These are phyloP conservation scores for Phalaenopsis aphrodite DNA, from an alignment of 106 monocot genomes.

Conservation along the genomic window DNA sequence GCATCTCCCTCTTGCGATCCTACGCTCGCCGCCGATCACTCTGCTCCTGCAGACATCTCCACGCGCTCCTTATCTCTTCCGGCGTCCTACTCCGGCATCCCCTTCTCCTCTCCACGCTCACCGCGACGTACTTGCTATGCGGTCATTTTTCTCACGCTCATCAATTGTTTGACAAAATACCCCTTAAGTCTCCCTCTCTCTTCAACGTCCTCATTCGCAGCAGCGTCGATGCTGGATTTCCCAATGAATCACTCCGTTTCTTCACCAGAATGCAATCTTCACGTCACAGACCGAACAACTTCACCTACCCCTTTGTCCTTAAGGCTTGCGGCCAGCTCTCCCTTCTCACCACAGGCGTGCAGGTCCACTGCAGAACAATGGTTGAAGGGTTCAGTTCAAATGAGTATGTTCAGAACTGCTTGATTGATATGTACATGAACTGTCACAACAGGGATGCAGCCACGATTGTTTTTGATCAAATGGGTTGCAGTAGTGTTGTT, in stretches of 20 bases:
- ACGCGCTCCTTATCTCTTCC: conserved; percentile 42
- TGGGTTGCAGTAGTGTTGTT: conserved; percentile 21
- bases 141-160: conserved; percentile 21
- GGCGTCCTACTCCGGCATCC: conserved; percentile 25
- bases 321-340: conserved; percentile 51
- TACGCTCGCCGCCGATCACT: conserved; percentile 22
- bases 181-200: conserved; percentile 20
- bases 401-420: conserved; percentile 39
- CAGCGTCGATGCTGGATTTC: conserved; percentile 15
- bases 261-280: conserved; percentile 34
- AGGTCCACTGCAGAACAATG: conserved; percentile 34
- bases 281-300: conserved; percentile 26
- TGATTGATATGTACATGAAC: conserved; percentile 52
- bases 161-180: conserved; percentile 45
- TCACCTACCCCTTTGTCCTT: conserved; percentile 62
- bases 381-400: conserved; percentile 32
- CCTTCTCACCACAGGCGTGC: conserved; percentile 8
- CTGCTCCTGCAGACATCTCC: conserved; percentile 33
- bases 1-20: conserved; percentile 27
- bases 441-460: conserved; percentile 20
- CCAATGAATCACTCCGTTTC: conserved; percentile 26
- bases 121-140: conserved; percentile 32
- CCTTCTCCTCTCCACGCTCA: conserved; percentile 25
- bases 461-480: conserved; percentile 33
- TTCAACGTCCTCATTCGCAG: conserved; percentile 53